Evolutionary conservation across 1,284 basidiomycete genomes (phyloP), one percentile per base, ranked within the genome.

Genomic region (Fomitopsis betulina): DNA sequence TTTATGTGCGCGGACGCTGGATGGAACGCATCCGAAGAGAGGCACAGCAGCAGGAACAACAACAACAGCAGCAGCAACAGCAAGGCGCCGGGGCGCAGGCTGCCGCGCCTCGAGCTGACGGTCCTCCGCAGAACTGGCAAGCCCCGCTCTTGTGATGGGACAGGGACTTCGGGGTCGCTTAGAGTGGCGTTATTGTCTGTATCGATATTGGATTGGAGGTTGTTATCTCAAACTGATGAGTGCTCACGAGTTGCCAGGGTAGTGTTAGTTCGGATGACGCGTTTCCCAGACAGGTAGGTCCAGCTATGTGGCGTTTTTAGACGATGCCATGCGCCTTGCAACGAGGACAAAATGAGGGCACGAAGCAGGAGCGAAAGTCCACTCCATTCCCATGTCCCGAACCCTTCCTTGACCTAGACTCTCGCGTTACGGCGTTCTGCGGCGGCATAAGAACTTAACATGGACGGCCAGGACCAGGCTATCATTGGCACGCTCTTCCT

Each of bases 1-100:
- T 92, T 49, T 92, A 87, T 66, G 74, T 90, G 56, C 81, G 90
- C 56, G 86, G 85, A 13, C 79, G 89, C 57, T 85, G 89, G 65
- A 80, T 88, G 43, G 86, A 88, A 62, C 74, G 87, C 56, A 80
- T 85, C 70, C 76, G 89, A 59, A 75, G 85, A 60, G 75, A 76
- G 45, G 78, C 82, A 62, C 68, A 70, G 59, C 70, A 69, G 63
- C 76, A 77, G 57, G 61, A 65, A 45, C 43, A 23, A 45, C 58
- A 33, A 27, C 35, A 37, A 60, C 70, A 69, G 63, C 76, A 76
- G 56, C 62, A 65, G 43, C 42, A 32, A 43, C 57, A 58, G 25
- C 56, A 47, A 39, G 33, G 21, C 12, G 38, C 39, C 13, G 52
- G 21, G 19, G 30, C 32, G 12, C 52, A 15, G 10, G 49, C 13